A percentile compares a stretch with the other conserved stretches of the same genome.
These are phyloP conservation scores for Hsuehochloa calcarea DNA, from an alignment of 176 grass and related monocot species.

Conservation along the genomic window DNA sequence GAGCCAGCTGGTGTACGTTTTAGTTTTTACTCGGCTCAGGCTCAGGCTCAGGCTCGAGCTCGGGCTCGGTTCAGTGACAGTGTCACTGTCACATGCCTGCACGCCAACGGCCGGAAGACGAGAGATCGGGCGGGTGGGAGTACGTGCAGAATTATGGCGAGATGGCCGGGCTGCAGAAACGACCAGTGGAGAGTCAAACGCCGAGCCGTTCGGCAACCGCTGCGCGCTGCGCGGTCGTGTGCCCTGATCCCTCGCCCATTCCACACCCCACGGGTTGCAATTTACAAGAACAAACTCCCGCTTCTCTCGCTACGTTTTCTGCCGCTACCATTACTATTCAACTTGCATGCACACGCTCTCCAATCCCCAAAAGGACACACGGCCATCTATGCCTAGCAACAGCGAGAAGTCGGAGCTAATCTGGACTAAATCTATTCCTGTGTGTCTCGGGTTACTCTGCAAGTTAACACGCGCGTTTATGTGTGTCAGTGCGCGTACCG, in stretches of 20 bases:
- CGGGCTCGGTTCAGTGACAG: not conserved
- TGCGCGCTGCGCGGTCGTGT: constrained; percentile 2
- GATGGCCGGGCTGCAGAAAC: not conserved
- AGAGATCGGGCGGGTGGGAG: not conserved
- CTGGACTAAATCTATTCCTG: not conserved
- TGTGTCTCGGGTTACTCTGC: not conserved
- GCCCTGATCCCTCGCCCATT: not conserved
- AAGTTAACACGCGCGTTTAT: not conserved
- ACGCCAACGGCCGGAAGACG: not conserved
- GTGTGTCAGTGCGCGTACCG: too few relatives aligned
- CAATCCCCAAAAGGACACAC: constrained; percentile 23
- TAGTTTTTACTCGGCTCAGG: not conserved
- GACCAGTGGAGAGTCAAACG: constrained; percentile 35
- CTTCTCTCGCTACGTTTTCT: not conserved
- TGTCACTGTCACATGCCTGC: not conserved
- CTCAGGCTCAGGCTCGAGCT: too few relatives aligned
- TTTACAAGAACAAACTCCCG: not conserved
- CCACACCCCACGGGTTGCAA: not conserved
- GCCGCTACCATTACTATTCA: not conserved
- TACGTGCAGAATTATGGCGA: not conserved
- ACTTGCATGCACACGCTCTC: constrained; percentile 8
- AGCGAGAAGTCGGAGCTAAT: not conserved
- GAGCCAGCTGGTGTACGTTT: not conserved
- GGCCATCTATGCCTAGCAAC: constrained; percentile 32
- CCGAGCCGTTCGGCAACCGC: constrained; percentile 34